Percentiles rank a stretch among this genome's conserved stretches.
Conservation (phyloP, 768 basidiomycete genomes). For the Leccinum longicurvipes region DNA sequence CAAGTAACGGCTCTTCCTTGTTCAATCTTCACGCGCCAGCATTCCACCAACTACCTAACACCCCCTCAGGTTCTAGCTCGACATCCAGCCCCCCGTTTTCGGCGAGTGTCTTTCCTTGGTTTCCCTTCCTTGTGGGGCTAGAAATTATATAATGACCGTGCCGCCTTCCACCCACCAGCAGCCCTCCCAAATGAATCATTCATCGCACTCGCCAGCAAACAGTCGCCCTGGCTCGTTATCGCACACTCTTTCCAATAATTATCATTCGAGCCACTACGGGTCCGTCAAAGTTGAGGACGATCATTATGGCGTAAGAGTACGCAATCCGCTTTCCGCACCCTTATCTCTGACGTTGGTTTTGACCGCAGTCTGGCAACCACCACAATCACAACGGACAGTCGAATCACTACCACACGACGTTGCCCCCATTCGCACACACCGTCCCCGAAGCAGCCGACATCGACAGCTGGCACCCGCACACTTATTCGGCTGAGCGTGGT, state of each 20-base stretch:
- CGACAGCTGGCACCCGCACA: conserved; percentile 54
- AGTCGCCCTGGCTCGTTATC: conserved; percentile 44
- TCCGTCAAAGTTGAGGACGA: conserved; percentile 71
- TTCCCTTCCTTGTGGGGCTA: conserved; percentile 27
- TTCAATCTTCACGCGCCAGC: conserved; percentile 54
- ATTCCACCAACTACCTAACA: conserved; percentile 63
- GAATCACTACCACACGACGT: conserved; percentile 39
- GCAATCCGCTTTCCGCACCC: not conserved
- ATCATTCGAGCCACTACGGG: conserved; percentile 47
- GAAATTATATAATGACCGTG: conserved; percentile 54
- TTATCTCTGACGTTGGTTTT: not conserved
- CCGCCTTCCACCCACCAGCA: conserved; percentile 43
- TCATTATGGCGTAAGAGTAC: conserved; percentile 45
- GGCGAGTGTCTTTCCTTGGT: conserved; percentile 65
- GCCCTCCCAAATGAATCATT: conserved; percentile 66
- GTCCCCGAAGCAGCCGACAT: conserved; percentile 40
- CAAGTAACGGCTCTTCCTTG: conserved; percentile 39
- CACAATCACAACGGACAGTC: conserved; percentile 34
- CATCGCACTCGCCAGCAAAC: conserved; percentile 47
- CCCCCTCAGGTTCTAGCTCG: conserved; percentile 68
- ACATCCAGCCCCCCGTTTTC: conserved; percentile 82
- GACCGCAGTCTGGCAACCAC: conserved; percentile 29
- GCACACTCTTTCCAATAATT: conserved; percentile 37
- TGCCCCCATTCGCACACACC: conserved; percentile 48
- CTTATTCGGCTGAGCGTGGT: conserved; percentile 62